Base-by-base conservation (phyloP, 208 protist genomes). In the Wallacemonas rigidus region DNA sequence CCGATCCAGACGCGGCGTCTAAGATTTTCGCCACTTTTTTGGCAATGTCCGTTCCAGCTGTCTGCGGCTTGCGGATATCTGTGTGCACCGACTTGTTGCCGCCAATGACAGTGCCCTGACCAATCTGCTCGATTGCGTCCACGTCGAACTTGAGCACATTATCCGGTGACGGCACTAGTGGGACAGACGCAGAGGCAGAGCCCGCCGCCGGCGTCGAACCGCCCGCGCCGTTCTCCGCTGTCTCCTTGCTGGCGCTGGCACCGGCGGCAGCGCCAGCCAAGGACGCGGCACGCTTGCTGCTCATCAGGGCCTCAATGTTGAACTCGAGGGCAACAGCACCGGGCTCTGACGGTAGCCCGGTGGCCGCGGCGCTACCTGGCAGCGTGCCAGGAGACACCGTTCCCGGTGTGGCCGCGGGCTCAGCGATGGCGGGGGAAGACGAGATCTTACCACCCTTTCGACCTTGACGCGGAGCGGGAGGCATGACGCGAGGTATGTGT, bases 131-230 rank as follows among this genome's bases (percentile, higher is more conserved):
- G 48, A 97, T 88, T 50, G 87, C 90, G 57, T 86, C 87, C 40
- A 91, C 47, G 77, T 97, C 90, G 69, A 97, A 93, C 83, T 97
- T 87, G 56, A 97, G 79, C 41, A 93, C 83, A 68, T 94, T 94
- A 9, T 63, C 55, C 26, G 75, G 69, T 38, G 44, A 73, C 6
- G 63, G 55, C 35, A 69, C 44, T 12, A 56, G 7, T 54, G 71
- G 71, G 58, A 67, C 71, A 6, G 12, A 12, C 45, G 45, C 14
- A 39, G 6, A 67, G 53, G 53, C 74, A 51, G 86, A 81, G 75
- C 88, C 79, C 8, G 76, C 74, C 15, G 69, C 75, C 40, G 81
- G 68, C 0, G 77, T 71, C 40, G 79, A 72, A 54, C 72, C 62
- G 47, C 74, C 74, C 50, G 82, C 79, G 75, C 87, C 81, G 2